A percentile compares a stretch with the other conserved stretches of the same genome.
These are phyloP conservation scores for Rostrohypoxylon terebratum DNA, from an alignment of 495 filamentous ascomycete genomes.

Conservation along the genomic window DNA sequence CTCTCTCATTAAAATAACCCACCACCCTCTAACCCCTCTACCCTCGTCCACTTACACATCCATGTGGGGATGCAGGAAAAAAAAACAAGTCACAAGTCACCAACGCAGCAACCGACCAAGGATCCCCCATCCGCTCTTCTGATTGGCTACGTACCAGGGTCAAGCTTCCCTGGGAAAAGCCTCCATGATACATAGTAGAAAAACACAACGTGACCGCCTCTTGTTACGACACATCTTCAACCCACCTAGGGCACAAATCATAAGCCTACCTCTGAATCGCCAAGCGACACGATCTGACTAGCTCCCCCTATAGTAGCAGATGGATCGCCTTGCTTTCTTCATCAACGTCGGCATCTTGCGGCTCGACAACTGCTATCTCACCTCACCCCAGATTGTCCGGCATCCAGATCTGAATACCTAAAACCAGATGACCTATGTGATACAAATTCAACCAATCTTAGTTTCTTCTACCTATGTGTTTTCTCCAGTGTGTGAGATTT, in stretches of 20 bases:
- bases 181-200: slow-evolving; percentile 1
- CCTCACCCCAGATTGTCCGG: not conserved
- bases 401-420: not conserved
- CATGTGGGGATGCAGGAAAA: slow-evolving; percentile 26
- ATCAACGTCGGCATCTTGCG: not conserved
- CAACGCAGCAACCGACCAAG: slow-evolving; percentile 37
- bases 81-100: slow-evolving; percentile 45
- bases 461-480: not conserved
- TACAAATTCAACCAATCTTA: not conserved
- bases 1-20: slow-evolving; percentile 5
- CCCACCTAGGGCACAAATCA: not conserved
- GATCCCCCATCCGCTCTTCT: slow-evolving; percentile 7
- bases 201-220: slow-evolving; percentile 31
- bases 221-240: slow-evolving; percentile 19
- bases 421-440: not conserved
- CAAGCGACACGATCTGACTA: slow-evolving; percentile 1
- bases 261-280: not conserved
- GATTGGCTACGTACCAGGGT: slow-evolving; percentile 20
- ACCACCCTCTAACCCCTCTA: slow-evolving; percentile 28
- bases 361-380: not conserved
- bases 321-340: not conserved
- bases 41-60: slow-evolving; percentile 28
- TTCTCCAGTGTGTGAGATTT: not conserved
- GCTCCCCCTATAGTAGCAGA: not conserved
- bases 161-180: slow-evolving; percentile 10